Conservation (phyloP, 1,284 basidiomycete genomes). For the Leccinum proximum region DNA sequence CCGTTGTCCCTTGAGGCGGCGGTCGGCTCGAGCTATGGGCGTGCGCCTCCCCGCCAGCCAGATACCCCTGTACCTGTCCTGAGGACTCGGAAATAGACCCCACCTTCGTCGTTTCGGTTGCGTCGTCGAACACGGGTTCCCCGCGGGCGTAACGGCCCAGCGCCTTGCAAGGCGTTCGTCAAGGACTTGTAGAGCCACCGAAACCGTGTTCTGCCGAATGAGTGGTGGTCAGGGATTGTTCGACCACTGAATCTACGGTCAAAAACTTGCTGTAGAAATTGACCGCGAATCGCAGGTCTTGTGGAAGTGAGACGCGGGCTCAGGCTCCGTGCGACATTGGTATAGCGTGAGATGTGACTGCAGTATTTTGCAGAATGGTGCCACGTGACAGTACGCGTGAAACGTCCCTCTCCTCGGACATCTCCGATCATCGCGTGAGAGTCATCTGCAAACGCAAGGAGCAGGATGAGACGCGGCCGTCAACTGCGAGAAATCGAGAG, state of each 20-base stretch:
- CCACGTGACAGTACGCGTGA: slow-evolving; percentile 74
- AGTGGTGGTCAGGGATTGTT: slow-evolving; percentile 59
- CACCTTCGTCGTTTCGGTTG: slow-evolving; percentile 5
- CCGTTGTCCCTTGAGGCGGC: slow-evolving; percentile 46
- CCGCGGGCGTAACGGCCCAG: slow-evolving; percentile 54
- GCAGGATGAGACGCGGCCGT: slow-evolving; percentile 64
- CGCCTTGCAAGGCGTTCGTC: slow-evolving; percentile 47
- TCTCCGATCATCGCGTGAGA: slow-evolving; percentile 59
- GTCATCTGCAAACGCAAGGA: slow-evolving; percentile 73
- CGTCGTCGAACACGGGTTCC: slow-evolving; percentile 31
- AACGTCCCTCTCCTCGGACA: slow-evolving; percentile 56
- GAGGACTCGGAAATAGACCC: slow-evolving; percentile 3
- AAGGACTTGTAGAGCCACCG: slow-evolving; percentile 56
- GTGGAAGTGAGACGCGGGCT: slow-evolving; percentile 56
- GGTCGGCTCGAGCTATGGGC: slow-evolving; percentile 43
- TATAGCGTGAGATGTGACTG: slow-evolving; percentile 74
- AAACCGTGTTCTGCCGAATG: slow-evolving; percentile 65
- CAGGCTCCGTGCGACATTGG: slow-evolving; percentile 56
- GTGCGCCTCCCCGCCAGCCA: slow-evolving; percentile 59
- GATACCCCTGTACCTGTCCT: slow-evolving; percentile 31
- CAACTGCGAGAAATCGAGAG: slow-evolving; percentile 78
- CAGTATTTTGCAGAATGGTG: slow-evolving; percentile 74
- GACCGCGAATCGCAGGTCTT: slow-evolving; percentile 66
- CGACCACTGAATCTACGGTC: slow-evolving; percentile 68
- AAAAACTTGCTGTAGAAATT: slow-evolving; percentile 76